A percentile compares a stretch with the other conserved stretches of the same genome.
Evolutionary conservation across 148 eudicot genomes (phyloP).

Genomic region (Rhododendron molle): DNA sequence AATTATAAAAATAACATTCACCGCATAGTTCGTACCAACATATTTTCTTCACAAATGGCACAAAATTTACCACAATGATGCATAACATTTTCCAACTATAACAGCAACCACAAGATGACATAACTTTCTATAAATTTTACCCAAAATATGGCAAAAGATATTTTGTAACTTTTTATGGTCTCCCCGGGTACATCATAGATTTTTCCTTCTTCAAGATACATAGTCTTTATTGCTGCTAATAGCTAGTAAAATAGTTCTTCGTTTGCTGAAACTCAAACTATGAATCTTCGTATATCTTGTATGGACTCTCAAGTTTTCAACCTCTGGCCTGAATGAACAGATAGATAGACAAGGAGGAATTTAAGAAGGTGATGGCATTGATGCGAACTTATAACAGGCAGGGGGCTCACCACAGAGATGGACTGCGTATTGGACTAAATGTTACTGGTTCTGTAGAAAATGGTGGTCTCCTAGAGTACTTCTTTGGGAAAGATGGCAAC

Average conservation of each 20-base stretch:
- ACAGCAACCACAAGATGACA: background rate
- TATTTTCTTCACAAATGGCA: background rate
- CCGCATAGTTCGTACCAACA: background rate
- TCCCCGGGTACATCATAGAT: background rate
- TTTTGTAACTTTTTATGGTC: background rate
- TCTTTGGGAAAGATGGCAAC: constrained; percentile 85
- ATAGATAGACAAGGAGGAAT: constrained; percentile 74
- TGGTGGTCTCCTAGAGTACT: constrained; percentile 74
- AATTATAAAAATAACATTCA: background rate
- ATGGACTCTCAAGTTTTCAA: background rate
- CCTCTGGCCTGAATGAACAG: constrained; percentile 21
- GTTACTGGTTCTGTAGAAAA: constrained; percentile 56
- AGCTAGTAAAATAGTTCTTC: background rate
- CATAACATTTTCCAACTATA: background rate
- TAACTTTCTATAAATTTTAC: background rate
- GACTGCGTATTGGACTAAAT: constrained; percentile 54
- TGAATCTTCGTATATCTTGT: background rate
- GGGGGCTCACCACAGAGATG: constrained; percentile 66
- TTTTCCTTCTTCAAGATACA: background rate
- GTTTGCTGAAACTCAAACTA: background rate
- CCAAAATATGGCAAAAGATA: background rate
- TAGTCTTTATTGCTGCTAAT: background rate
- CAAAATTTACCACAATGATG: background rate
- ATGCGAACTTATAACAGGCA: constrained; percentile 76
- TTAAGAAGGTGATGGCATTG: constrained; percentile 80